Percentiles rank a stretch among this genome's conserved stretches.
These are phyloP conservation scores for Leptographium galeiforme DNA, from an alignment of 2,329 filamentous ascomycete genomes.

Conservation along the genomic window DNA sequence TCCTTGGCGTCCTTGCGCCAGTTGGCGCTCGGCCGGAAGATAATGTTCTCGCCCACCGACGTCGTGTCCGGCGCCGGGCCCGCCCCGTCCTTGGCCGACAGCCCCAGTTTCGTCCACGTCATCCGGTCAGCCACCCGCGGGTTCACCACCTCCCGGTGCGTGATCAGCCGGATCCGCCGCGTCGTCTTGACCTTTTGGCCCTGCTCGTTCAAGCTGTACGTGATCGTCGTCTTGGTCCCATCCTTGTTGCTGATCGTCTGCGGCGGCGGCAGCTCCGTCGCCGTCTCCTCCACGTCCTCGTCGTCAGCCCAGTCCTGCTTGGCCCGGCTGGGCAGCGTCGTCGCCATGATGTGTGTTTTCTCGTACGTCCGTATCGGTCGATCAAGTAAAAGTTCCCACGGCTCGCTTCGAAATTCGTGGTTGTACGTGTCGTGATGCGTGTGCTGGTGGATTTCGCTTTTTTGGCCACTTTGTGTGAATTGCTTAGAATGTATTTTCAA, in stretches of 20 bases:
- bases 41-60: constrained; percentile 91
- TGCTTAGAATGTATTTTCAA: constrained; percentile 2
- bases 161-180: constrained; percentile 82
- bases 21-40: constrained; percentile 85
- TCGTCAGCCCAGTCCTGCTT: constrained; percentile 88
- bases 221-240: constrained; percentile 90
- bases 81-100: constrained; percentile 68
- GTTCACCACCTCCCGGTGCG: constrained; percentile 88
- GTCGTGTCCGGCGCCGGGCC: constrained; percentile 86
- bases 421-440: neutral
- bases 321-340: constrained; percentile 9
- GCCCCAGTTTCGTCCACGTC: constrained; percentile 84
- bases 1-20: constrained; percentile 82
- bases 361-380: neutral
- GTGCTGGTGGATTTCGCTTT: constrained; percentile 2
- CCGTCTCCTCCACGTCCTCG: constrained; percentile 67
- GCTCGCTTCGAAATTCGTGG: neutral
- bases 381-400: too few species aligned
- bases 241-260: constrained; percentile 95
- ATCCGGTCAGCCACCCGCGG: constrained; percentile 92
- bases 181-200: constrained; percentile 96
- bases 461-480: constrained; percentile 6
- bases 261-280: constrained; percentile 60
- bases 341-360: constrained; percentile 7
- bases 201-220: constrained; percentile 80